Percentiles rank a stretch among this genome's conserved stretches.
phyloP scores from a whole-genome alignment of 148 eudicot genomes.

The Vaccinium darrowii region DNA sequence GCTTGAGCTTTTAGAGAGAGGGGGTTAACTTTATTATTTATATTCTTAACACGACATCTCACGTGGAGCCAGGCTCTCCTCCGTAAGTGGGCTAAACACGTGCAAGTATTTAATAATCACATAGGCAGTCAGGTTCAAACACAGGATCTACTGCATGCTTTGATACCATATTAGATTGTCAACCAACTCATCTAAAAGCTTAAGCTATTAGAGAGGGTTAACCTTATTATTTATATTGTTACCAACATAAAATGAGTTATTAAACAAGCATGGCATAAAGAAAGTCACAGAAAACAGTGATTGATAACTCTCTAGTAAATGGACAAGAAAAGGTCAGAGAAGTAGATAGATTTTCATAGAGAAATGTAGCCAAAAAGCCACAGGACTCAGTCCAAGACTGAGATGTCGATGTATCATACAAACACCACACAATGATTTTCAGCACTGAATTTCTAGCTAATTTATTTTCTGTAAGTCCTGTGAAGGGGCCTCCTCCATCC shows the following conservation, averaged over 20 bases:
- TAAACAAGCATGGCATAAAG: neutral
- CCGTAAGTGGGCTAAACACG: no score
- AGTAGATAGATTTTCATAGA: neutral
- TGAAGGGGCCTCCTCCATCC: neutral
- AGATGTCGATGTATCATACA: neutral
- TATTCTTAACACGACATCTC: no score
- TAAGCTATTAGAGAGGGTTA: no score
- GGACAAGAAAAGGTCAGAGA: neutral
- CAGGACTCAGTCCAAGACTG: neutral
- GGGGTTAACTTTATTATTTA: no score
- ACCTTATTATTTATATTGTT: no score
- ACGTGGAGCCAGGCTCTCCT: no score
- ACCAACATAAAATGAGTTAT: neutral
- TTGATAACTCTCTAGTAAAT: neutral
- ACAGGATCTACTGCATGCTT: no score
- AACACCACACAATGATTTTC: neutral
- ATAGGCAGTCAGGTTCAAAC: no score
- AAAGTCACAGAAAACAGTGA: neutral
- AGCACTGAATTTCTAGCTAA: neutral
- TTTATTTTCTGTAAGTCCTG: neutral
- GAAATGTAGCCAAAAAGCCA: constrained; percentile 4
- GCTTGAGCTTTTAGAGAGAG: no score
- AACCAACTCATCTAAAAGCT: no score
- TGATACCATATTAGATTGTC: no score
- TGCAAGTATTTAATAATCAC: no score